phyloP scores from a whole-genome alignment of 2,329 filamentous ascomycete genomes.

The Colletotrichum siamense region DNA sequence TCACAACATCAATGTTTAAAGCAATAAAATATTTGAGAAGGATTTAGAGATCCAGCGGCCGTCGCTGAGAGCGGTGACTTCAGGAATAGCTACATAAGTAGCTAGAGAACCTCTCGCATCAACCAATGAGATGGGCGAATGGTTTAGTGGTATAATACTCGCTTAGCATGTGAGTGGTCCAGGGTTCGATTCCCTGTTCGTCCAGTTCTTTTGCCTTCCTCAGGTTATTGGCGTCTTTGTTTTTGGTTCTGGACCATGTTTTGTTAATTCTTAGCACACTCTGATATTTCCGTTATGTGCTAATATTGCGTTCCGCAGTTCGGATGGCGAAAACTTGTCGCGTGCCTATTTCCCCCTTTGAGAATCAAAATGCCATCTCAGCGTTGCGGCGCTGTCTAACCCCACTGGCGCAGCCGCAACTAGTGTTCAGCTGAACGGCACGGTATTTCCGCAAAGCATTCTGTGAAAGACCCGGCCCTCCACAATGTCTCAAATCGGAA shows the following conservation, averaged over 20 bases:
- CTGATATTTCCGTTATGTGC: not conserved
- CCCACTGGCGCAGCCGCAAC: not conserved
- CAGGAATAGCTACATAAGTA: rapidly evolving
- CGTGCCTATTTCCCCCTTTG: not conserved
- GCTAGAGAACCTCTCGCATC: rapidly evolving
- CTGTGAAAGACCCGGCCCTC: not conserved
- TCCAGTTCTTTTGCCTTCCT: not conserved
- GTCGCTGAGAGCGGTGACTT: not conserved
- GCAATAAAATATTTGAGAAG: not conserved
- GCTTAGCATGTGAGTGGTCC: not conserved
- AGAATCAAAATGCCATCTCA: not conserved
- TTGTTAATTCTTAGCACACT: not conserved
- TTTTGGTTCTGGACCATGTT: not conserved
- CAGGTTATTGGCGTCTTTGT: rapidly evolving
- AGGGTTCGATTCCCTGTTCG: not conserved
- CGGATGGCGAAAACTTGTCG: not conserved
- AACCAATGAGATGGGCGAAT: not conserved
- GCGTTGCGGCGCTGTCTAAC: not conserved
- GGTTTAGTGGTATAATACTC: conserved; percentile 7
- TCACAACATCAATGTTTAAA: rapidly evolving
- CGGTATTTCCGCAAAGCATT: not conserved
- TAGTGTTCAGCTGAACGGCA: not conserved
- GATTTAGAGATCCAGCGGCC: not conserved
- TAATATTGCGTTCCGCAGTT: not conserved
- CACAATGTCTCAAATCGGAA: not conserved